Base-by-base conservation (phyloP, 2,329 filamentous ascomycete species). In the Zymoseptoria brevis region DNA sequence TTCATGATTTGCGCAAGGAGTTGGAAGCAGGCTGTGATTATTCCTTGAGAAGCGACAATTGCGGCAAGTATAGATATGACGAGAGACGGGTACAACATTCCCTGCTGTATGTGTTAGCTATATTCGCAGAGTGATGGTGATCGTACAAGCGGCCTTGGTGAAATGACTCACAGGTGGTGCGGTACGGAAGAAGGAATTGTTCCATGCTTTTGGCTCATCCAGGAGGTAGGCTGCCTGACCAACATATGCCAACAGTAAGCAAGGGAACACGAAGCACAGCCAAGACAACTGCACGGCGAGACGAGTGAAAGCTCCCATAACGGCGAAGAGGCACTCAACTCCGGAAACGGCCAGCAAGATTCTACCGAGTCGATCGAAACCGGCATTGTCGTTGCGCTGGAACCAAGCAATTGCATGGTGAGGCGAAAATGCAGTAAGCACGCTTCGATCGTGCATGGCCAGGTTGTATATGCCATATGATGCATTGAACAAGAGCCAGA, bases 201-300 rank as follows among this genome's bases (percentile, higher is more conserved):
- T 77, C 71, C 83, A 87, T 4, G 85, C 84, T 7, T 80, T 81
- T 0, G 80, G 79, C 59, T 82, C 72, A 2, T 75, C 71, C 61
- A 79, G 83, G 60, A 91, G 88, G 68, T 83, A 88, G 2, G 88
- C 87, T 0, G 87, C 88, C 75, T 92, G 88, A 0, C 88, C 88
- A 58, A 82, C 82, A 67, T 90, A 90, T 1, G 84, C 83, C 16
- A 87, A 71, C 1, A 87, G 70, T 8, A 86, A 76, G 67, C 86
- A 89, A 0, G 88, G 88, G 63, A 84, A 89, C 1, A 82, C 80
- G 64, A 85, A 83, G n/a, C 57, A 60, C 3, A 90, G 75, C 88
- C 88, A 92, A 45, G 83, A 87, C 9, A 91, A 76, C 68, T 89
- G 87, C 54, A 92, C 83, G 0, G 88, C 87, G 49, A 80, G 76